Base-by-base conservation (phyloP, 495 filamentous ascomycete genomes). In the Clavariopsis aquatica region DNA sequence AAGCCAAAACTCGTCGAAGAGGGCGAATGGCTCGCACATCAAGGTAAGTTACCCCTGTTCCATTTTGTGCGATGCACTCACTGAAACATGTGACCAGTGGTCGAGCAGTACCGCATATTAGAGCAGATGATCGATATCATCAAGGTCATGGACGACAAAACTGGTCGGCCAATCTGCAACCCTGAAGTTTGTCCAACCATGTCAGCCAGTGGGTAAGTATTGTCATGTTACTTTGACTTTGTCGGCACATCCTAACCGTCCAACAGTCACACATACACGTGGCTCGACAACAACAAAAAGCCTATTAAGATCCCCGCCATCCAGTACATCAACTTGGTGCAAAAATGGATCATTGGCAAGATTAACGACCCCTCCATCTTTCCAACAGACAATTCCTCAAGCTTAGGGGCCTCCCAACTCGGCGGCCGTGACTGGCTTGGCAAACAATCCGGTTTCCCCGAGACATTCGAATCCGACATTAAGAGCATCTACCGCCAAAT, bases 401-500 rank as follows among this genome's bases (percentile, higher is more conserved):
- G 47, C 52, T 15, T 31, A 45, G 54, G 24, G 24, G 45, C 45
- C n/a, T 77, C 79, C n/a, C 69, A 73, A 34, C 75, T 83, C 36
- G 66, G 79, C 31, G 78, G 80, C 20, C 76, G 75, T 49, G 85
- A 90, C 51, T 97, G 91, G 91, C 78, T 95, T 57, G 93, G 93
- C 64, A 93, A 93, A 77, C 82, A 85, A 36, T 91, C 88, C 66
- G 91, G 92, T 20, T 97, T 97, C 76, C 93, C 92, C 15, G 85
- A 87, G 69, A 87, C 87, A 24, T 95, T 95, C 74, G 84, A 92
- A 70, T 83, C 87, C 66, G 91, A 96, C 68, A 90, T 89, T 78
- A 87, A 90, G 76, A 91, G 87, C 64, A 93, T 96, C 70, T 95
- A 93, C 82, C 87, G 92, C 66, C 93, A 97, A 78, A 97, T 97